Conservation (phyloP, 768 basidiomycete genomes). For the Leccinellum albellum region DNA sequence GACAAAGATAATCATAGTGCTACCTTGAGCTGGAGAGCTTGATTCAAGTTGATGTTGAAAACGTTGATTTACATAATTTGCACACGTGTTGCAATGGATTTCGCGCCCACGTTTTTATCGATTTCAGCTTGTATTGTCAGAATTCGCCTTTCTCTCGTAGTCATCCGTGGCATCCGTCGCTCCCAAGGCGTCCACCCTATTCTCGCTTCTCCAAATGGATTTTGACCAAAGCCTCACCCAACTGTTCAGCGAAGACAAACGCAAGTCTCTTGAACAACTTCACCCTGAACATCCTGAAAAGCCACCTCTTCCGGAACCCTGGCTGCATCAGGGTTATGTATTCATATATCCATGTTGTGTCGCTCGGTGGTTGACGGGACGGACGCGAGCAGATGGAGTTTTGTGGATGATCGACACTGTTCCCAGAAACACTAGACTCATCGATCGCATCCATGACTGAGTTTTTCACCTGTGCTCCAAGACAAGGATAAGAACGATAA, state of each 20-base stretch:
- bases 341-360: conserved; percentile 50
- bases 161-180: conserved; percentile 7
- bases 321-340: conserved; percentile 37
- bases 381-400: conserved; percentile 56
- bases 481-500: too few species aligned
- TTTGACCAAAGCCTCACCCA: conserved; percentile 2
- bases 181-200: conserved; percentile 12
- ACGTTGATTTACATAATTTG: too few species aligned
- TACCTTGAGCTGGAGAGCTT: too few species aligned
- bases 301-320: background rate
- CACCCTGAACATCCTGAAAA: background rate
- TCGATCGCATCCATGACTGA: conserved; percentile 41
- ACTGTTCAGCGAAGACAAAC: background rate
- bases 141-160: conserved; percentile 20
- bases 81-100: too few species aligned
- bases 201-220: conserved; percentile 14
- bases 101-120: too few species aligned
- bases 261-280: background rate
- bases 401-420: conserved; percentile 44
- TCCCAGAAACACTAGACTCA: conserved; percentile 35
- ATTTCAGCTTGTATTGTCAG: too few species aligned
- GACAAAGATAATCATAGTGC: too few species aligned
- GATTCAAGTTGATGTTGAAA: too few species aligned
- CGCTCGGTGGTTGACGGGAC: conserved; percentile 53
- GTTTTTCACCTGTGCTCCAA: conserved; percentile 29